phyloP scores from a whole-genome alignment of 2,329 filamentous ascomycete species.

The Penicillium sp. region DNA sequence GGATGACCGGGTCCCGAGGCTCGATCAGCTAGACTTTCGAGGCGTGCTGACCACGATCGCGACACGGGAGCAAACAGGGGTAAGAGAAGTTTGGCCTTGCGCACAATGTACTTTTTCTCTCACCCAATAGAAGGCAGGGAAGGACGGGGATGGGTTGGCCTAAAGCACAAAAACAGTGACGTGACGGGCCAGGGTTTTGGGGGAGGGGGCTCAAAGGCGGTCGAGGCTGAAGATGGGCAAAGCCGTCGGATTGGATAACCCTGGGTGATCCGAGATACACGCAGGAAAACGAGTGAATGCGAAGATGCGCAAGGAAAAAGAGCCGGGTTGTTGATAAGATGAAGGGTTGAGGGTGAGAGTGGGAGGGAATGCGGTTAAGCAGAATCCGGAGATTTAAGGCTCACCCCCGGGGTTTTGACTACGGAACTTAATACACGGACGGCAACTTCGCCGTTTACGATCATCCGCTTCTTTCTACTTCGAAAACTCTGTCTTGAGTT shows the following conservation, averaged over 20 bases:
- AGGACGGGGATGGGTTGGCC: constrained; percentile 12
- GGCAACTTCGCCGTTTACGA: constrained; percentile 7
- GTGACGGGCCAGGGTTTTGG: constrained; percentile 12
- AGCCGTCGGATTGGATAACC: not conserved
- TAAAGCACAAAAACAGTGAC: constrained; percentile 20
- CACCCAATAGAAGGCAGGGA: constrained; percentile 14
- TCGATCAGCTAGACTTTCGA: not conserved
- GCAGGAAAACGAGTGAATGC: constrained; percentile 3
- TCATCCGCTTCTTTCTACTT: constrained; percentile 6
- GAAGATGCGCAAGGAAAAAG: constrained; percentile 1
- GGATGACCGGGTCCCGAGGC: constrained; percentile 5
- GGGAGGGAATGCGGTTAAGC: constrained; percentile 14
- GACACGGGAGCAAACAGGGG: constrained; percentile 15
- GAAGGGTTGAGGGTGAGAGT: constrained; percentile 8
- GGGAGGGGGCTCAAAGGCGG: constrained; percentile 23
- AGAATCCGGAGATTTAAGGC: constrained; percentile 22
- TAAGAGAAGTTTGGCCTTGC: constrained; percentile 12
- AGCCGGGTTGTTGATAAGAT: constrained; percentile 4
- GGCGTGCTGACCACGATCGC: constrained; percentile 13
- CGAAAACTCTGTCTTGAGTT: constrained; percentile 4
- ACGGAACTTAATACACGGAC: constrained; percentile 6
- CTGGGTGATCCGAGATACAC: constrained; percentile 5
- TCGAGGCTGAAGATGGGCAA: constrained; percentile 26
- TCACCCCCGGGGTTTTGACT: constrained; percentile 5
- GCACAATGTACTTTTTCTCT: constrained; percentile 5